Evolutionary conservation across 2,329 filamentous ascomycete genomes (phyloP).

Genomic region (Beauveria caledonica): DNA sequence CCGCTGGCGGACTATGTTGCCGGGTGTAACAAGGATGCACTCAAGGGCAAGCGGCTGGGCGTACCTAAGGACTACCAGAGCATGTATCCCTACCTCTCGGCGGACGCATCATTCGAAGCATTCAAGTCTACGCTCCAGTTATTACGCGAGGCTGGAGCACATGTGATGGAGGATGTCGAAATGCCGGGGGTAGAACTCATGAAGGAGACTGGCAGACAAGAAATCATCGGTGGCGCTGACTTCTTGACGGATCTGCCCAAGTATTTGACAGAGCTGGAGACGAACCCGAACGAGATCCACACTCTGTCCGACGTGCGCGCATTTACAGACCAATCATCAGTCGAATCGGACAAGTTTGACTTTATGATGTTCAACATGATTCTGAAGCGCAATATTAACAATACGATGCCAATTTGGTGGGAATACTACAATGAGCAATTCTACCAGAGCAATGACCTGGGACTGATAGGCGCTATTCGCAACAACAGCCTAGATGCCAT

Average conservation of each 20-base stretch:
- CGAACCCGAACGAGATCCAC: conserved; percentile 50
- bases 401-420: conserved; percentile 50
- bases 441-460: conserved; percentile 45
- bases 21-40: conserved; percentile 44
- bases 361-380: conserved; percentile 47
- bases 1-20: conserved; percentile 51
- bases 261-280: conserved; percentile 47
- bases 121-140: conserved; percentile 48
- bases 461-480: conserved; percentile 50
- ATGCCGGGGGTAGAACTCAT: conserved; percentile 38
- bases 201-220: conserved; percentile 40
- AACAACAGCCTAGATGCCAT: conserved; percentile 52
- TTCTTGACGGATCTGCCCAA: conserved; percentile 45
- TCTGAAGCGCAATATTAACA: conserved; percentile 43
- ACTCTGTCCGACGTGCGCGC: conserved; percentile 40
- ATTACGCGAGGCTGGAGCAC: conserved; percentile 48
- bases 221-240: conserved; percentile 47
- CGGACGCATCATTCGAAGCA: conserved; percentile 28
- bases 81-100: conserved; percentile 26
- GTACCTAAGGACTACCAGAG: conserved; percentile 47
- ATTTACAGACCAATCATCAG: conserved; percentile 45
- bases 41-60: conserved; percentile 53
- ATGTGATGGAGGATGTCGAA: conserved; percentile 48
- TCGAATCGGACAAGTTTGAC: conserved; percentile 53
- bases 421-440: conserved; percentile 44